Evolutionary conservation across 75 land plant species (phyloP), one percentile per base, ranked within the genome.

Genomic region (Chamaecyparis obtusa): DNA sequence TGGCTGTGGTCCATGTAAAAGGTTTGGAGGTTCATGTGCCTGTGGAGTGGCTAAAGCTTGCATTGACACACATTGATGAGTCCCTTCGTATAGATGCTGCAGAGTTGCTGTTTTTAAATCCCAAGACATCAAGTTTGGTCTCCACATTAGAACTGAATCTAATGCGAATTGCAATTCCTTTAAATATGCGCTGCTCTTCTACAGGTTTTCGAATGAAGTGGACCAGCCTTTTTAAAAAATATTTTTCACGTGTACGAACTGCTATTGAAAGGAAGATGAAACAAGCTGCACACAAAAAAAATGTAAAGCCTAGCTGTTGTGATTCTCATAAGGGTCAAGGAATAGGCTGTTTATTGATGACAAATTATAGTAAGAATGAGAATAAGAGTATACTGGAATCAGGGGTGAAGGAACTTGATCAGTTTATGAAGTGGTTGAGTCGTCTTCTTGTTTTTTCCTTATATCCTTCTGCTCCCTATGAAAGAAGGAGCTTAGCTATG

Each of bases 381-480:
- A 83, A 41, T n/a, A 83, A 44, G 35, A 88, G 87, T 69, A 89
- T 37, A 64, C 85, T 86, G 39, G 79, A 69, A 19, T 15, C 76
- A 41, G 89, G 86, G 85, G 91, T 94, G 64, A 87, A 87, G 51
- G 92, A 93, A 87, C 93, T 98, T 80, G 95, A 91, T 87, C 84
- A 85, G n/a, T 97, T 97, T 90, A 95, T 97, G 96, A 93, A 91
- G 86, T 97, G 99, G 99, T 86, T 98, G 86, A 94, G 95, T 83
- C 88, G 93, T 60, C 90, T 93, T 87, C 89, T 98, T 11, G 86
- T 98, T 85, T 95, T 92, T 60, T 98, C 99, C 14, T 91, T 98
- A 84, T 98, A 98, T 91, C 99, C 99, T 69, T 98, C 99, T 90
- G 99, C 99, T 86, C 99, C 99, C 79, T 98, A 98, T 87, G 97